phyloP scores from a whole-genome alignment of 495 filamentous ascomycete species.

The Aspergillus heteromorphus region DNA sequence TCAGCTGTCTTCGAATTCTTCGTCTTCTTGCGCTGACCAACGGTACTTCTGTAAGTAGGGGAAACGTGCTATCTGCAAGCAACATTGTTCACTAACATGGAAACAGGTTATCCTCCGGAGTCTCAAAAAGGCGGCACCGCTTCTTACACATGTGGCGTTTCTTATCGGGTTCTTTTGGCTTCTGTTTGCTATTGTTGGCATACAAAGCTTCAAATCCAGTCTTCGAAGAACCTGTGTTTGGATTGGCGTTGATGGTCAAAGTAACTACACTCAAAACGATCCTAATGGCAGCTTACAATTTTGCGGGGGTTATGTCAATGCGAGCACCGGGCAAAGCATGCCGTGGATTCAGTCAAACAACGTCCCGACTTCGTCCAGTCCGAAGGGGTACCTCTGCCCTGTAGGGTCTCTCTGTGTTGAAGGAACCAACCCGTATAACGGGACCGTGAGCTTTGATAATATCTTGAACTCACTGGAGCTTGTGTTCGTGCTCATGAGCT shows the following conservation, averaged over 20 bases:
- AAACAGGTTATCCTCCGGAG: conserved; percentile 80
- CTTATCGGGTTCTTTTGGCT: conserved; percentile 99
- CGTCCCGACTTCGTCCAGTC: conserved; percentile 28
- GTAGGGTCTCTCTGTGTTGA: conserved; percentile 75
- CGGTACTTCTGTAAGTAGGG: conserved; percentile 67
- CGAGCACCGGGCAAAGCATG: conserved; percentile 45
- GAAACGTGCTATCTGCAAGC: not conserved
- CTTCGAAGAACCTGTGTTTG: conserved; percentile 83
- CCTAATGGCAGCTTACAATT: conserved; percentile 59
- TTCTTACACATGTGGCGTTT: conserved; percentile 93
- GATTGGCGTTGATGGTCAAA: conserved; percentile 50
- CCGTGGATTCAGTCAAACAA: conserved; percentile 62
- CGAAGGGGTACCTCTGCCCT: conserved; percentile 93
- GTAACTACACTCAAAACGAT: conserved; percentile 39
- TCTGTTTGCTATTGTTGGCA: conserved; percentile 91
- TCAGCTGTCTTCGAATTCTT: conserved; percentile 88
- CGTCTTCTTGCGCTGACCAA: conserved; percentile 84
- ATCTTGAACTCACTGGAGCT: conserved; percentile 85
- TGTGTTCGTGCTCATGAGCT: conserved; percentile 98
- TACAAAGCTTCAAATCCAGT: conserved; percentile 97
- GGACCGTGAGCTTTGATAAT: conserved; percentile 92
- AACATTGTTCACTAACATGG: not conserved
- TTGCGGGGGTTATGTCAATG: conserved; percentile 77
- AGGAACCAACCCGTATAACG: conserved; percentile 72
- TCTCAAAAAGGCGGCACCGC: conserved; percentile 88